Percentiles rank a stretch among this genome's conserved stretches.
Conservation (phyloP, 495 filamentous ascomycete species). For the Terfezia boudieri region DNA sequence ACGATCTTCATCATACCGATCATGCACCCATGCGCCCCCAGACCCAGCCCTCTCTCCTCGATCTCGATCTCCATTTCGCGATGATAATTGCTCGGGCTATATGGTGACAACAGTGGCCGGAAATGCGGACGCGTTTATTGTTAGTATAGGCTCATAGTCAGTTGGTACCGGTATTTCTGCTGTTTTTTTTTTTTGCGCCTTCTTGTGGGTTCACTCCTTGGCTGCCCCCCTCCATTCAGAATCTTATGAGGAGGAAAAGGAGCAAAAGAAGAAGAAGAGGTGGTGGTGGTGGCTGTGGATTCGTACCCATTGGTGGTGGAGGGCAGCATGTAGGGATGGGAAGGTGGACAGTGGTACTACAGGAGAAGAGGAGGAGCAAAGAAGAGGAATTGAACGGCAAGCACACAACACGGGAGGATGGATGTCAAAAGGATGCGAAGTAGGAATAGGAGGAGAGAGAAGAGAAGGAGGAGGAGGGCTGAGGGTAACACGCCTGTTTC, state of each 20-base stretch:
- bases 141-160: not conserved
- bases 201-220: too few relatives aligned
- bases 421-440: not conserved
- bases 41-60: not conserved
- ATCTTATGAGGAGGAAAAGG: not conserved
- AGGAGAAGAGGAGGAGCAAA: too few relatives aligned
- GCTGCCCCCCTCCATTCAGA: too few relatives aligned
- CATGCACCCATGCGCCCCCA: constrained; percentile 14
- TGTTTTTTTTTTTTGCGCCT: too few relatives aligned
- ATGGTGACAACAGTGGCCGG: not conserved
- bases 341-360: too few relatives aligned
- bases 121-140: too few relatives aligned
- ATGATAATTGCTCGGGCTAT: not conserved
- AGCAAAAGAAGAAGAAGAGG: constrained; percentile 5
- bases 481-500: constrained; percentile 16
- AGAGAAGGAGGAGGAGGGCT: constrained; percentile 13
- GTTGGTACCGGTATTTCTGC: not conserved
- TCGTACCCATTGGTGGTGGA: too few relatives aligned
- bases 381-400: too few relatives aligned
- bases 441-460: constrained; percentile 9
- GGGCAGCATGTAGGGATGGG: too few relatives aligned
- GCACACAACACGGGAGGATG: too few relatives aligned
- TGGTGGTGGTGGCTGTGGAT: not conserved
- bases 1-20: constrained; percentile 17
- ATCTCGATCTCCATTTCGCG: not conserved